Conservation (phyloP, 2,329 filamentous ascomycete genomes). For the Chaetomiaceae sp. region DNA sequence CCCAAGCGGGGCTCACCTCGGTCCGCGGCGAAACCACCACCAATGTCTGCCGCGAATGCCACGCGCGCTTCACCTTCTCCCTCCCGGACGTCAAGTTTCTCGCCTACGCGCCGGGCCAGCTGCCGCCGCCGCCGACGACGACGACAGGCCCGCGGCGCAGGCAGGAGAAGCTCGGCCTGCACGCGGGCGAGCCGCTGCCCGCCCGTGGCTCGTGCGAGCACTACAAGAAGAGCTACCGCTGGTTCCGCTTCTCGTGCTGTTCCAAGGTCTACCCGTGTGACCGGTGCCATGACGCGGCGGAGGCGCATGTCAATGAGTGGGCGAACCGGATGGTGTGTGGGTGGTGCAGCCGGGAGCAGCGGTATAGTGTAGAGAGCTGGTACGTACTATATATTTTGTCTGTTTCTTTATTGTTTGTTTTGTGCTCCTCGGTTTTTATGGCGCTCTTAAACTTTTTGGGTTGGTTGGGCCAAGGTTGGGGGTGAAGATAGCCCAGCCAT, state of each 20-base stretch:
- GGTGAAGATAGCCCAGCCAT: too few relatives aligned
- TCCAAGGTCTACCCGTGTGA: conserved; percentile 57
- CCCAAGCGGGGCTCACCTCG: conserved; percentile 62
- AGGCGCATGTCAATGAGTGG: conserved; percentile 73
- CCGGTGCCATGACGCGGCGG: conserved; percentile 68
- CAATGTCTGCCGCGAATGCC: conserved; percentile 75
- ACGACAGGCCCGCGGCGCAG: conserved; percentile 40
- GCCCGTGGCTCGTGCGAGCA: conserved; percentile 51
- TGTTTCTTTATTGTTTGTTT: not conserved
- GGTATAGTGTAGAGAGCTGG: conserved; percentile 72
- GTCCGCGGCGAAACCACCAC: conserved; percentile 69
- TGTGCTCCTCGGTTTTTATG: too few relatives aligned
- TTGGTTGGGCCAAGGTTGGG: too few relatives aligned
- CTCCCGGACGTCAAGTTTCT: conserved; percentile 76
- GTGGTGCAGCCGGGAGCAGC: conserved; percentile 75
- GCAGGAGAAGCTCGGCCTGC: conserved; percentile 53
- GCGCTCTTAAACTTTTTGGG: too few relatives aligned
- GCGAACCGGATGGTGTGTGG: conserved; percentile 81
- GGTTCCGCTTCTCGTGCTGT: conserved; percentile 64
- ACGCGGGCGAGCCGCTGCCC: conserved; percentile 53
- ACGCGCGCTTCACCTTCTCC: conserved; percentile 74
- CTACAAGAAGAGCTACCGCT: conserved; percentile 56
- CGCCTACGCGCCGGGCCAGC: conserved; percentile 56
- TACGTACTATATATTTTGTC: not conserved
- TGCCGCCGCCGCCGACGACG: conserved; percentile 23